Base-by-base conservation (phyloP, 495 filamentous ascomycete genomes). In the Aspergillus funiculosus region DNA sequence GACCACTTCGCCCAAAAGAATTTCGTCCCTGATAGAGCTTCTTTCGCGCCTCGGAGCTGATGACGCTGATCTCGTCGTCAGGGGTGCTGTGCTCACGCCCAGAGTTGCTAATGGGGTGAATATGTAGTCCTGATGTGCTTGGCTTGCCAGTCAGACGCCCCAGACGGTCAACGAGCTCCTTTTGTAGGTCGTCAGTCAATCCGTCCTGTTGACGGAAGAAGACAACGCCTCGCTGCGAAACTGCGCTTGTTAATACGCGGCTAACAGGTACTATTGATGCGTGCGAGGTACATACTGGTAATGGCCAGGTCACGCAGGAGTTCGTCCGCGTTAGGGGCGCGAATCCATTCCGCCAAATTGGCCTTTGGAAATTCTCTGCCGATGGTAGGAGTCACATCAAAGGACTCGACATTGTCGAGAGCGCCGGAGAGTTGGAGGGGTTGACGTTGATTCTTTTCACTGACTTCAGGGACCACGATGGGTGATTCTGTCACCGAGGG, bases 191-290 rank as follows among this genome's bases (percentile, higher is more conserved):
- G 50, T 84, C 72, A 51, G 72, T 73, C 6, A 86, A 60, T 40
- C 67, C 73, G 59, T 87, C 76, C 52, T 90, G 86, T 26, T 77
- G 74, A 20, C 85, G 82, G 68, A 92, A 87, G 70, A 88, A 89
- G 29, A 90, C 86, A 0, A 92, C 87, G 2, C 85, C 85, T 0
- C 86, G 79, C 51, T 83, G 80, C 11, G 85, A 90, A 53, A 92
- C 86, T 89, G 24, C 3, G n/a, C 7, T 7, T 32, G 30, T 30
- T 39, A 21, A 25, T 3, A n/a, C n/a, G n/a, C n/a, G n/a, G n/a
- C n/a, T n/a, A n/a, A n/a, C n/a, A n/a, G n/a, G n/a, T n/a, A n/a
- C n/a, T n/a, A n/a, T n/a, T n/a, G n/a, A n/a, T n/a, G n/a, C n/a
- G 44, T 66, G 44, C 14, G 21, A 7, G 27, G 11, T 6, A 47